Evolutionary conservation across 352 stramenopile genomes (phyloP), one percentile per base, ranked within the genome.

Genomic region (Elongisporangium undulatum): DNA sequence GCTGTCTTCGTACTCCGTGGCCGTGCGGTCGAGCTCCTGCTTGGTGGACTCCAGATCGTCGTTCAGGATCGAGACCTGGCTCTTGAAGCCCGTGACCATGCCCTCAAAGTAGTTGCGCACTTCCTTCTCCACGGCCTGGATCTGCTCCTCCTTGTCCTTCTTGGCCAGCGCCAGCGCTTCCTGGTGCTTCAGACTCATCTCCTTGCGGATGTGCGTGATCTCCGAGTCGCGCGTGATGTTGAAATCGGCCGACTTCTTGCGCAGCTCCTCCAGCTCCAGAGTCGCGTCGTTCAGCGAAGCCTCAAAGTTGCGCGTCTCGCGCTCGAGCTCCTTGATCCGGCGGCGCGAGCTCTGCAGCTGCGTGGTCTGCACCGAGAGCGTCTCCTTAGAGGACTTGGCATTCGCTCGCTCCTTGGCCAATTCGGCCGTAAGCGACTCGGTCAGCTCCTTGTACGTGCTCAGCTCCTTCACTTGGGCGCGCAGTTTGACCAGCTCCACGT

Each of bases 1-100:
- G 58, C 79, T 91, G 51, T 92, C 82, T 45, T 94, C 82, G 62
- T 92, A 94, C 59, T 94, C 85, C 56, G 68, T 90, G 20, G 79
- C 77, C 23, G 85, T 94, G 45, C 80, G 81, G 29, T 94, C 81
- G 17, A 92, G 64, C 59, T 94, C 82, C 54, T 73, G 74, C 60
- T 89, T 90, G 26, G 82, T 88, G 55, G 70, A 79, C 26, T 91
- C 80, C 8, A 92, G 53, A 54, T 94, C 85, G 3, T 52, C 22
- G 49, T 63, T 70, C 24, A 90, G 61, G 56, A 92, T 82, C 19
- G 85, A 75, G 10, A 90, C 66, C 64, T 94, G 85, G 51, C 45
- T 77, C 54, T 87, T 75, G 49, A 87, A 68, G 23, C 75, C 74
- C 13, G 52, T 51, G 15, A 87, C 71, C 4, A 90, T 63, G 38